Conservation (phyloP, 257 asterid species). For the Fraxinus cuspidata region DNA sequence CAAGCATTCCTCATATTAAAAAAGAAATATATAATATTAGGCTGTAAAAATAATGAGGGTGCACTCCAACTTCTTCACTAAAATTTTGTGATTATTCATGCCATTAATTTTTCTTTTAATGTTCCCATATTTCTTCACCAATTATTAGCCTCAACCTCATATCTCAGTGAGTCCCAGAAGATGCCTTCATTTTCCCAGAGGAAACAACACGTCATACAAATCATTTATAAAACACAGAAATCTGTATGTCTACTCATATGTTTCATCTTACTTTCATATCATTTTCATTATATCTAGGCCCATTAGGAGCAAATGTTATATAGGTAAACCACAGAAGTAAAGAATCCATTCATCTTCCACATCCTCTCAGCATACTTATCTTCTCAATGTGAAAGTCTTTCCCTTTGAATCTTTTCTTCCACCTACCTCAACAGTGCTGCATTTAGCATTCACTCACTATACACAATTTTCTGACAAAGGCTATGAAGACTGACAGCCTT, state of each 20-base stretch:
- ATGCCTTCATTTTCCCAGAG: not conserved
- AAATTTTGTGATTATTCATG: not conserved
- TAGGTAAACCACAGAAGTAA: too few relatives aligned
- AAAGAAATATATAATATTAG: conserved; percentile 2
- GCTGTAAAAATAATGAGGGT: not conserved
- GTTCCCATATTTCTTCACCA: not conserved
- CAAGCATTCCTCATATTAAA: not conserved
- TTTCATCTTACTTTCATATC: not conserved
- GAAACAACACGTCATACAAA: not conserved
- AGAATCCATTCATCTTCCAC: too few relatives aligned
- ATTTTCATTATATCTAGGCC: too few relatives aligned
- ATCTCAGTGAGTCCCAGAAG: not conserved
- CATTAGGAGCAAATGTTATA: too few relatives aligned
- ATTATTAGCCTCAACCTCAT: conserved; percentile 10
- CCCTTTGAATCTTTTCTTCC: too few relatives aligned
- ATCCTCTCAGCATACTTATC: too few relatives aligned
- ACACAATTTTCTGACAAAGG: too few relatives aligned
- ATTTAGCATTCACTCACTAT: too few relatives aligned
- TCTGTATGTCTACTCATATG: not conserved
- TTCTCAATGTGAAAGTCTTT: too few relatives aligned
- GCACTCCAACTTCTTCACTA: not conserved
- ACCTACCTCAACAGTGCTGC: too few relatives aligned
- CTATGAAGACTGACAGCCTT: too few relatives aligned
- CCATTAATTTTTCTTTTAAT: not conserved
- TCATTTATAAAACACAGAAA: not conserved